These are phyloP conservation scores for Termitomyces sp. DNA, from an alignment of 768 basidiomycete species.

Conservation along the genomic window DNA sequence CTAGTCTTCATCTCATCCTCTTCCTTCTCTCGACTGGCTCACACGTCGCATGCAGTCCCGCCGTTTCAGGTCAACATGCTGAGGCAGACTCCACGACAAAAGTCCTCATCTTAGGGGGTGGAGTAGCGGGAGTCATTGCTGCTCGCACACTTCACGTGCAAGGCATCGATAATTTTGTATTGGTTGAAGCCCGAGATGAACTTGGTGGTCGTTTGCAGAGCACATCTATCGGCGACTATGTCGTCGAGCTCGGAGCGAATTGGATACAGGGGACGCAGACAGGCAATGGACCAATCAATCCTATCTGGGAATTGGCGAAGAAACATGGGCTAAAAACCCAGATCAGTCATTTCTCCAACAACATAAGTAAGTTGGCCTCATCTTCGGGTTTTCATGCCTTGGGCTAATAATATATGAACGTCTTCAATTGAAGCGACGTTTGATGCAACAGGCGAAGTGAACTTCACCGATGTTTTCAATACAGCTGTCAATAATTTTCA, in stretches of 20 bases:
- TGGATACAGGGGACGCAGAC: slow-evolving; percentile 53
- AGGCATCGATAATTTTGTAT: slow-evolving; percentile 51
- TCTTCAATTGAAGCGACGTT: slow-evolving; percentile 51
- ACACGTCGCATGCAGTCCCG: not conserved
- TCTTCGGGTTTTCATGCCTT: not conserved
- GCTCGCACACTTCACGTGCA: slow-evolving; percentile 51
- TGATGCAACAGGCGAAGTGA: slow-evolving; percentile 41
- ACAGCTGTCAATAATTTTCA: slow-evolving; percentile 22
- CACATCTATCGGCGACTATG: slow-evolving; percentile 37
- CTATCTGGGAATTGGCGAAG: slow-evolving; percentile 50
- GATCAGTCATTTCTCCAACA: slow-evolving; percentile 37
- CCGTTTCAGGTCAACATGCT: not conserved
- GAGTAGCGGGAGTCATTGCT: slow-evolving; percentile 60
- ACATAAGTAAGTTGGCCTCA: slow-evolving; percentile 26
- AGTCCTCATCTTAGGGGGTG: slow-evolving; percentile 62
- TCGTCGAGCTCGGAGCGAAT: slow-evolving; percentile 55
- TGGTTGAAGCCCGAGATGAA: slow-evolving; percentile 52
- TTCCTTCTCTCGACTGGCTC: not conserved
- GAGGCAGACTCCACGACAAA: slow-evolving; percentile 1
- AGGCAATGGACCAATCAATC: slow-evolving; percentile 47
- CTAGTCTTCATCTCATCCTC: not conserved
- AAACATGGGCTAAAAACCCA: slow-evolving; percentile 46
- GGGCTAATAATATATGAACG: not conserved
- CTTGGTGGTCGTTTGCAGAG: slow-evolving; percentile 59
- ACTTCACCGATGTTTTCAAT: slow-evolving; percentile 41